Conservation (phyloP, 192 early-diverging fungal genomes). For the Coemansia sp. region DNA sequence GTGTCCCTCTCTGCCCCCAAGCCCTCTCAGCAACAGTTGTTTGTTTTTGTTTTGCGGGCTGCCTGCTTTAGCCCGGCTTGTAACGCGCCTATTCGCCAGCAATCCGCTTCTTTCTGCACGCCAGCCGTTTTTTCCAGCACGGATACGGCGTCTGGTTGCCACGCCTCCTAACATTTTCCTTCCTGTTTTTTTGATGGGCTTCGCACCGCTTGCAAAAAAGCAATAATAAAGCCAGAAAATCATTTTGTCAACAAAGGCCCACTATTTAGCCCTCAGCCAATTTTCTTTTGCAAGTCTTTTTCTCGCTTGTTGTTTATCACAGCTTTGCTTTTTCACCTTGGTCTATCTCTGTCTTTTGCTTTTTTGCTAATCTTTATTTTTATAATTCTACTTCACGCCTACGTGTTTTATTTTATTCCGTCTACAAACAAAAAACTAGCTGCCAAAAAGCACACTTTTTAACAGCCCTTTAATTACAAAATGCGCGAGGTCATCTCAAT, state of each 20-base stretch:
- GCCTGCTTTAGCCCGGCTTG: not conserved
- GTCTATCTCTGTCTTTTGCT: not conserved
- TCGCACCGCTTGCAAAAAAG: not conserved
- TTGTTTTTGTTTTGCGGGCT: not conserved
- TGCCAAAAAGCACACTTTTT: not conserved
- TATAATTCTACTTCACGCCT: constrained; percentile 8
- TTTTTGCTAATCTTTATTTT: constrained; percentile 10
- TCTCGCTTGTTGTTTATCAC: not conserved
- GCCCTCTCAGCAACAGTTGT: constrained; percentile 2
- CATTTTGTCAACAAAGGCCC: constrained; percentile 3
- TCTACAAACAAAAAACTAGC: constrained; percentile 5
- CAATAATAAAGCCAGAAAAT: not conserved
- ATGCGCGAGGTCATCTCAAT: constrained; percentile 79
- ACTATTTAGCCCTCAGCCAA: not conserved
- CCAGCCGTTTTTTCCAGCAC: not conserved
- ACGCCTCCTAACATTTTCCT: not conserved
- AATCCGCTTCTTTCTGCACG: not conserved
- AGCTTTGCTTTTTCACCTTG: not conserved
- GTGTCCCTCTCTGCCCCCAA: not conserved
- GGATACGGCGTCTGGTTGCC: not conserved
- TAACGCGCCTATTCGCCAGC: not conserved
- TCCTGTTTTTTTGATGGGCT: not conserved
- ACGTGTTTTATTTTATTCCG: not conserved
- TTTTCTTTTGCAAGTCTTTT: not conserved
- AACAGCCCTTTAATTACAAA: constrained; percentile 11